Conservation (phyloP, 2,329 filamentous ascomycete genomes). For the Aspergillus sp. region DNA sequence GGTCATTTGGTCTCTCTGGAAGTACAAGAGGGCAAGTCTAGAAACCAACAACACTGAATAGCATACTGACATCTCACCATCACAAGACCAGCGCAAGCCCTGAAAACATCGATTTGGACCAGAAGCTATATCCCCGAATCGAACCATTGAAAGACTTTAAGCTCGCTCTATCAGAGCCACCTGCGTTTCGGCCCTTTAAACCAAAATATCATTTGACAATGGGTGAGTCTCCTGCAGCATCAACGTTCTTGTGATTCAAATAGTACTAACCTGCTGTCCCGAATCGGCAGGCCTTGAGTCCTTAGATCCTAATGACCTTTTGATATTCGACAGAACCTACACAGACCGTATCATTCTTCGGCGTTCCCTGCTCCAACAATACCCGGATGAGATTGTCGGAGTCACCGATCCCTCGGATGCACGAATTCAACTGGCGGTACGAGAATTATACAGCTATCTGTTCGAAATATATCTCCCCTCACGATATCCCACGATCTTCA, state of each 20-base stretch:
- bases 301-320: slow-evolving; percentile 48
- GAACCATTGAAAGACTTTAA: slow-evolving; percentile 39
- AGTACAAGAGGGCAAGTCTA: no score
- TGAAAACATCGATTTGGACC: no score
- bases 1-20: no score
- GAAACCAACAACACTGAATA: no score
- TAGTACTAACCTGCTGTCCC: neutral
- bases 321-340: slow-evolving; percentile 58
- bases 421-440: slow-evolving; percentile 41
- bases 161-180: slow-evolving; percentile 33
- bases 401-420: slow-evolving; percentile 24
- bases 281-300: slow-evolving; percentile 46
- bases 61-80: no score
- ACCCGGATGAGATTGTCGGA: slow-evolving; percentile 38
- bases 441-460: slow-evolving; percentile 57
- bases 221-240: slow-evolving; percentile 40
- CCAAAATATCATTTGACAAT: slow-evolving; percentile 61
- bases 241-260: neutral
- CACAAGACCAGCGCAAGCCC: no score
- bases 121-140: slow-evolving; percentile 37
- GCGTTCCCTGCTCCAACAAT: slow-evolving; percentile 39
- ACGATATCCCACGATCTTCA: slow-evolving; percentile 54
- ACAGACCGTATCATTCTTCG: slow-evolving; percentile 48
- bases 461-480: slow-evolving; percentile 51
- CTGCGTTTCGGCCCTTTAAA: slow-evolving; percentile 55